phyloP scores from a whole-genome alignment of 1,139 yeast species.

The Nakaseomyces nivariensis region DNA sequence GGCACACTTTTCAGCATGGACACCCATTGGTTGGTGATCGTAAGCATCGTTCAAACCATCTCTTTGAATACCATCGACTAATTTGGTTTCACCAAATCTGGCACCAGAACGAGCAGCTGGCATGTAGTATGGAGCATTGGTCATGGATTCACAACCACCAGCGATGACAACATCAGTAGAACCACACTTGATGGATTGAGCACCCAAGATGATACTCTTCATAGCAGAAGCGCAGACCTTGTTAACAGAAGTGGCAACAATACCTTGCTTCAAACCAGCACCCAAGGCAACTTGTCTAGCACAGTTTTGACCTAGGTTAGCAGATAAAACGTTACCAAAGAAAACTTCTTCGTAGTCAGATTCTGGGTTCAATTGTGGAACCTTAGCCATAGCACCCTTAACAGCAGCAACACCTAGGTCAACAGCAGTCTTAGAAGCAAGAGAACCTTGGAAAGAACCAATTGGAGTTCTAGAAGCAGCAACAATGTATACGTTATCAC shows the following conservation, averaged over 20 bases:
- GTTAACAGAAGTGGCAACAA: constrained; percentile 84
- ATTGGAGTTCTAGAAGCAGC: constrained; percentile 90
- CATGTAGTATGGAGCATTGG: constrained; percentile 87
- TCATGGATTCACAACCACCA: constrained; percentile 98
- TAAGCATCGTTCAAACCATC: constrained; percentile 92
- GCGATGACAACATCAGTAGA: constrained; percentile 87
- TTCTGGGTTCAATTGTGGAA: constrained; percentile 64
- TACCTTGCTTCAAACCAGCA: constrained; percentile 71
- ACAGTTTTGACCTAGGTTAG: constrained; percentile 94
- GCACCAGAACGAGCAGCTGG: constrained; percentile 82
- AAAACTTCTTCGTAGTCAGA: constrained; percentile 77
- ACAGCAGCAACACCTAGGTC: constrained; percentile 93
- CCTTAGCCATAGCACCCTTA: constrained; percentile 73
- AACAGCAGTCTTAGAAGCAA: constrained; percentile 62
- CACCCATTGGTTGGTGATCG: constrained; percentile 83
- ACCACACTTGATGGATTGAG: constrained; percentile 84
- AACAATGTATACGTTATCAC: constrained; percentile 67
- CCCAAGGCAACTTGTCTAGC: constrained; percentile 94
- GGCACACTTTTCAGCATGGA: constrained; percentile 94
- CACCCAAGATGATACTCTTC: constrained; percentile 83
- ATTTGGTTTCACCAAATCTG: constrained; percentile 69
- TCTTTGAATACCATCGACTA: constrained; percentile 81
- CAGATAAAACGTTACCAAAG: constrained; percentile 88
- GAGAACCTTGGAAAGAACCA: constrained; percentile 82
- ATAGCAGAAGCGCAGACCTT: constrained; percentile 97